These are phyloP conservation scores for Trichoderma pleuroti DNA, from an alignment of 2,329 filamentous ascomycete species.

Conservation along the genomic window DNA sequence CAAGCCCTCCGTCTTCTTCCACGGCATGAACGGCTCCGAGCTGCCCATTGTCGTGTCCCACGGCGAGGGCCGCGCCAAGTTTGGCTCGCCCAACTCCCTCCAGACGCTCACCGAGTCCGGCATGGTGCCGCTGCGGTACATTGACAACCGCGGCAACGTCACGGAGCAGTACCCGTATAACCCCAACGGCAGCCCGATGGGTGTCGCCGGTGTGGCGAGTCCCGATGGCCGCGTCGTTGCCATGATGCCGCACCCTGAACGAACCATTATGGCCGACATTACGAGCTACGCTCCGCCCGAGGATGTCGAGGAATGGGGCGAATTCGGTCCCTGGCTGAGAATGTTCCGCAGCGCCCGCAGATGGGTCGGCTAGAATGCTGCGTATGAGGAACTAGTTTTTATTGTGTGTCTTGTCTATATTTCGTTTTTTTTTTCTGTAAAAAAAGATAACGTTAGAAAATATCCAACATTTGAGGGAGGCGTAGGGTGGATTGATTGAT, in stretches of 20 bases:
- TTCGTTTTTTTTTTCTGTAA: neutral
- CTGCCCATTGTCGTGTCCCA: slow-evolving; percentile 87
- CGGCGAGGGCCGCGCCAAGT: slow-evolving; percentile 81
- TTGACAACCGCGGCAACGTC: slow-evolving; percentile 71
- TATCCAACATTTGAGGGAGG: slow-evolving; percentile 7
- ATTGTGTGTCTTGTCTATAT: neutral
- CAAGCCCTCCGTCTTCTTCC: slow-evolving; percentile 74
- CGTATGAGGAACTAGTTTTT: neutral
- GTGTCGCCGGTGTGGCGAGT: slow-evolving; percentile 76
- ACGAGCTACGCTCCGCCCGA: slow-evolving; percentile 66
- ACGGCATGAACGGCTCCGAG: slow-evolving; percentile 78
- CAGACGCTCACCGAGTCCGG: slow-evolving; percentile 59
- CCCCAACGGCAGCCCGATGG: slow-evolving; percentile 75
- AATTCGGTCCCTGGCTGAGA: slow-evolving; percentile 79
- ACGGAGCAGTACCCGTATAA: slow-evolving; percentile 88
- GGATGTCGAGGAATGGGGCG: slow-evolving; percentile 65
- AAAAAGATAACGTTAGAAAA: slow-evolving; percentile 13
- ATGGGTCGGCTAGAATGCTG: slow-evolving; percentile 65
- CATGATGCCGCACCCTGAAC: slow-evolving; percentile 91
- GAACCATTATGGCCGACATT: slow-evolving; percentile 78
- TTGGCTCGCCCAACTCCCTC: slow-evolving; percentile 52
- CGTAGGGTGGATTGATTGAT: slow-evolving; percentile 7
- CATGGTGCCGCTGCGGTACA: slow-evolving; percentile 75
- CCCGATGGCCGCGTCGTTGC: slow-evolving; percentile 77
- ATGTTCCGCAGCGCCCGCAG: slow-evolving; percentile 83